phyloP scores from a whole-genome alignment of 2,329 filamentous ascomycete species.

The Hymenoscyphus infarciens region DNA sequence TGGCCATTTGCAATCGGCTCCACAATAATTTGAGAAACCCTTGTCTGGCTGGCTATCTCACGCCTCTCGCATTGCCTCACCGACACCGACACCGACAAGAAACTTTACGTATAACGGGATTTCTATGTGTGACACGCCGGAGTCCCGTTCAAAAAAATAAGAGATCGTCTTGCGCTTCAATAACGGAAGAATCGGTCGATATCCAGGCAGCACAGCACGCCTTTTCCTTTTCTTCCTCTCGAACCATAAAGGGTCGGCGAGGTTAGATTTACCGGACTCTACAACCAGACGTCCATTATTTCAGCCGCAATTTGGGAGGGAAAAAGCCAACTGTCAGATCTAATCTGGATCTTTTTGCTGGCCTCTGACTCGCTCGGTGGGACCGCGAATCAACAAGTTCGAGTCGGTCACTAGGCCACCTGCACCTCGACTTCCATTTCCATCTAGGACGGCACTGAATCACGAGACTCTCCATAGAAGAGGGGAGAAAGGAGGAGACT shows the following conservation, averaged over 20 bases:
- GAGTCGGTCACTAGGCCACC: not conserved
- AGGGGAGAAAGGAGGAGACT: not conserved
- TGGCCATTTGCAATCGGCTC: not conserved
- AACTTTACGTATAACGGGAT: not conserved
- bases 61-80: not conserved
- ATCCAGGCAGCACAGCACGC: not conserved
- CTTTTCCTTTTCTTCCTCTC: not conserved
- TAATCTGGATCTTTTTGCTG: not conserved
- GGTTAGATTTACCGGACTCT: not conserved
- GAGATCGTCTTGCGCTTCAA: not conserved
- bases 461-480: not conserved
- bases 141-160: conserved; percentile 1
- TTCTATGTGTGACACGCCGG: not conserved
- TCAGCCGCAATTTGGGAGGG: not conserved
- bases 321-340: not conserved
- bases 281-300: not conserved
- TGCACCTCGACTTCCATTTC: conserved; percentile 1
- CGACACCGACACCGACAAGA: not conserved
- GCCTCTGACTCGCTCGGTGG: not conserved
- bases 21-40: not conserved
- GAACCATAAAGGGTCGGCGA: not conserved
- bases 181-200: not conserved
- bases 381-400: not conserved
- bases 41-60: not conserved
- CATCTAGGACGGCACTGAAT: not conserved